These are phyloP conservation scores for Fusarium brachygibbosum DNA, from an alignment of 2,329 filamentous ascomycete species.

Conservation along the genomic window DNA sequence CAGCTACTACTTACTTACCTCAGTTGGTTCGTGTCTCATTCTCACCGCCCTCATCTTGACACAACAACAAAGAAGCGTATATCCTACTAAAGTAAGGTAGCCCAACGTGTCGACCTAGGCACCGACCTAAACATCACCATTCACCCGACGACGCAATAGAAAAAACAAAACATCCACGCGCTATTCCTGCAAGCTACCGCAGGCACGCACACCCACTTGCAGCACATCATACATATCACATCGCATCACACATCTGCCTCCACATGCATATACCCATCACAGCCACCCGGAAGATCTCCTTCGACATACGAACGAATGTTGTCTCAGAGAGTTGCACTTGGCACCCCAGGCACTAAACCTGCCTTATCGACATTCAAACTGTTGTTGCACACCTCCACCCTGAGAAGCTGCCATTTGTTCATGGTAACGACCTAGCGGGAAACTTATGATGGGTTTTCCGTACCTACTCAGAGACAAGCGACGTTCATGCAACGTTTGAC, in stretches of 20 bases:
- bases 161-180: conserved; percentile 18
- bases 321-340: conserved; percentile 16
- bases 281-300: conserved; percentile 42
- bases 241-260: conserved; percentile 40
- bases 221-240: conserved; percentile 39
- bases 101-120: conserved; percentile 5
- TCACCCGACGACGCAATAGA: conserved; percentile 37
- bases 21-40: conserved; percentile 21
- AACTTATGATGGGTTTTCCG: conserved; percentile 5
- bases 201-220: conserved; percentile 34
- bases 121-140: conserved; percentile 14
- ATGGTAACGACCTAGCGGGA: conserved; percentile 4
- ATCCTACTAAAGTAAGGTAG: background rate
- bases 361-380: conserved; percentile 43
- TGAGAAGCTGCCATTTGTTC: conserved; percentile 4
- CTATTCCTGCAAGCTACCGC: conserved; percentile 36
- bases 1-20: background rate
- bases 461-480: conserved; percentile 4
- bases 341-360: conserved; percentile 21
- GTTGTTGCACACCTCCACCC: conserved; percentile 30
- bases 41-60: conserved; percentile 27
- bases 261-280: conserved; percentile 45
- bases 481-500: conserved; percentile 29
- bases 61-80: conserved; percentile 9
- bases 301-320: conserved; percentile 31